These are phyloP conservation scores for Termitomyces sp. DNA, from an alignment of 768 basidiomycete species.

Conservation along the genomic window DNA sequence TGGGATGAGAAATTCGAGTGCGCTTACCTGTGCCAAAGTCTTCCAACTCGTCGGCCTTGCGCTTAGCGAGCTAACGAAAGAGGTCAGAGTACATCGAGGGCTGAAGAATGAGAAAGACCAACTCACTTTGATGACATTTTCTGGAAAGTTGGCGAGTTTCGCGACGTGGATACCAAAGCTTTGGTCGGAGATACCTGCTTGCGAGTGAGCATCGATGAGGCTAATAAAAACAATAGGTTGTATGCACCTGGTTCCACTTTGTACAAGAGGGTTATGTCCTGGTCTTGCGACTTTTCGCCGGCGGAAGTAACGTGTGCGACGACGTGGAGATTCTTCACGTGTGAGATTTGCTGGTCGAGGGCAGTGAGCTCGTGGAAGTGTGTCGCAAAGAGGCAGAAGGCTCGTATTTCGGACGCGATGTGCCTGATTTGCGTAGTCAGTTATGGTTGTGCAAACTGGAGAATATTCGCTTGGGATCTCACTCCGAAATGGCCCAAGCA, in stretches of 20 bases:
- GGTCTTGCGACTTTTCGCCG: slow-evolving; percentile 57
- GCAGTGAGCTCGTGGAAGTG: slow-evolving; percentile 98
- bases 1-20: too few species aligned
- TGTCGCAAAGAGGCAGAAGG: slow-evolving; percentile 95
- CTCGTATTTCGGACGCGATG: slow-evolving; percentile 88
- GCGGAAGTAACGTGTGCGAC: slow-evolving; percentile 88
- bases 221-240: neutral
- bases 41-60: slow-evolving; percentile 89
- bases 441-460: neutral
- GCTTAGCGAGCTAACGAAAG: slow-evolving; percentile 67
- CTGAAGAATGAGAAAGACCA: neutral
- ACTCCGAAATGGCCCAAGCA: slow-evolving; percentile 99
- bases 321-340: slow-evolving; percentile 94
- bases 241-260: slow-evolving; percentile 85
- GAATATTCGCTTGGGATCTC: slow-evolving; percentile 19
- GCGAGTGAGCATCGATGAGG: neutral
- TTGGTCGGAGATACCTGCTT: slow-evolving; percentile 84
- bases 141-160: slow-evolving; percentile 95
- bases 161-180: slow-evolving; percentile 99
- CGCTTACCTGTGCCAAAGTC: slow-evolving; percentile 54
- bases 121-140: slow-evolving; percentile 84
- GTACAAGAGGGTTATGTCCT: slow-evolving; percentile 90
- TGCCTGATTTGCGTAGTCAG: slow-evolving; percentile 47
- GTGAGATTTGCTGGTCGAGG: slow-evolving; percentile 77
- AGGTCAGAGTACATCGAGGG: neutral